Evolutionary conservation across 331 rosid genomes (phyloP).

Genomic region (Malus hybrid): DNA sequence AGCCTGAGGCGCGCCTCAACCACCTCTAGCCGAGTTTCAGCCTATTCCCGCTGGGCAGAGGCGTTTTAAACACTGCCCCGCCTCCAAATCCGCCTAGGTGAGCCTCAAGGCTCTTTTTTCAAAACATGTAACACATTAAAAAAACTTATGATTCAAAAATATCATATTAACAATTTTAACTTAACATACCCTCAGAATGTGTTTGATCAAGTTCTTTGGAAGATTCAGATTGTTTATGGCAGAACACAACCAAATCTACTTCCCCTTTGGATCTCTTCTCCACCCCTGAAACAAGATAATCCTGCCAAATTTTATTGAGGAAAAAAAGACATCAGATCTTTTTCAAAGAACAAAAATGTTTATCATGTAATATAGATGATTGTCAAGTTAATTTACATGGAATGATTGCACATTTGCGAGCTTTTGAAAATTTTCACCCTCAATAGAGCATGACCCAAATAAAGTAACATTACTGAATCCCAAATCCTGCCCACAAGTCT

Average conservation of each 20-base stretch:
- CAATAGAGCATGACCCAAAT: slow-evolving; percentile 58
- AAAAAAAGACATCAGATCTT: slow-evolving; percentile 23
- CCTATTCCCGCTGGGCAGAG: too few relatives aligned
- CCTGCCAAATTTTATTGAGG: slow-evolving; percentile 32
- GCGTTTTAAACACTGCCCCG: too few relatives aligned
- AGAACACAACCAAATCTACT: slow-evolving; percentile 71
- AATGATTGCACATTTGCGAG: slow-evolving; percentile 44
- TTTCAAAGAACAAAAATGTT: slow-evolving; percentile 14
- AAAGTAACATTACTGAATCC: slow-evolving; percentile 46
- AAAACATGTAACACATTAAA: neutral
- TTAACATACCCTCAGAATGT: slow-evolving; percentile 61
- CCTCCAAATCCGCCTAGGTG: too few relatives aligned
- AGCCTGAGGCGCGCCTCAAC: too few relatives aligned
- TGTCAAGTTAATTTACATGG: slow-evolving; percentile 44
- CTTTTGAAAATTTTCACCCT: slow-evolving; percentile 33
- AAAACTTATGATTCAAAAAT: neutral
- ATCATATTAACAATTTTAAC: slow-evolving; percentile 3
- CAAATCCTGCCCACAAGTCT: slow-evolving; percentile 62
- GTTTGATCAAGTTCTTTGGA: slow-evolving; percentile 26
- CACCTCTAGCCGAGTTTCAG: too few relatives aligned
- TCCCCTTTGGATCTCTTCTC: slow-evolving; percentile 44
- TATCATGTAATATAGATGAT: slow-evolving; percentile 6
- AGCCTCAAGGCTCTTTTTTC: too few relatives aligned
- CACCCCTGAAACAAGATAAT: slow-evolving; percentile 57
- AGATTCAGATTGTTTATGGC: slow-evolving; percentile 45